phyloP scores from a whole-genome alignment of 306 rosid genomes.

The Purshia tridentata region DNA sequence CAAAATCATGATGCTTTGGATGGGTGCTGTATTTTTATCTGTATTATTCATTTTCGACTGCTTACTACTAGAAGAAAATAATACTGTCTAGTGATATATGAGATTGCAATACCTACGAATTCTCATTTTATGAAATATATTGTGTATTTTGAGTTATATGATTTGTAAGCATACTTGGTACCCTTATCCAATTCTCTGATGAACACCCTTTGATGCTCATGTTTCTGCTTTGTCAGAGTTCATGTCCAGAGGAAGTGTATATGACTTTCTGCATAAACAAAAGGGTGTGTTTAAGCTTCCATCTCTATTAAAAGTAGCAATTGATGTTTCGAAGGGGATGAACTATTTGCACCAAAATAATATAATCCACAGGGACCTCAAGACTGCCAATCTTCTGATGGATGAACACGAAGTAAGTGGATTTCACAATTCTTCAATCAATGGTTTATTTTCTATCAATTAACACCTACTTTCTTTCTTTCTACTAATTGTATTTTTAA shows the following conservation, averaged over 20 bases:
- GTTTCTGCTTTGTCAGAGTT: constrained; percentile 68
- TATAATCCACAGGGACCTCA: constrained; percentile 98
- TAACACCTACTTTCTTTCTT: constrained; percentile 11
- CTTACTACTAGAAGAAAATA: not conserved
- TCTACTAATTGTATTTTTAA: too few relatives aligned
- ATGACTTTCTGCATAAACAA: constrained; percentile 94
- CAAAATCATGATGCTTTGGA: constrained; percentile 5
- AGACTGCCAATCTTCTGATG: constrained; percentile 99
- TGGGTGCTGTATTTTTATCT: not conserved
- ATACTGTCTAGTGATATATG: not conserved
- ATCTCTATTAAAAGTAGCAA: constrained; percentile 87
- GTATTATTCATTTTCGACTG: not conserved
- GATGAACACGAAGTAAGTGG: constrained; percentile 90
- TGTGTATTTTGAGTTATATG: constrained; percentile 10
- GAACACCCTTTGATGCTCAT: constrained; percentile 36
- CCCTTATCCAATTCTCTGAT: constrained; percentile 23
- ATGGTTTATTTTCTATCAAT: constrained; percentile 17
- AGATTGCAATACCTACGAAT: constrained; percentile 16
- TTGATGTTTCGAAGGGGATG: constrained; percentile 96
- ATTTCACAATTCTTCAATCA: constrained; percentile 31
- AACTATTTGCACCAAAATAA: constrained; percentile 95
- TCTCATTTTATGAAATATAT: constrained; percentile 25
- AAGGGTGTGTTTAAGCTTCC: constrained; percentile 88
- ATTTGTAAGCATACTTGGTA: not conserved
- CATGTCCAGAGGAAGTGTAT: constrained; percentile 93